A percentile compares a stretch with the other conserved stretches of the same genome.
These are phyloP conservation scores for Trichosporon faecale DNA, from an alignment of 1,284 basidiomycete species.

Conservation along the genomic window DNA sequence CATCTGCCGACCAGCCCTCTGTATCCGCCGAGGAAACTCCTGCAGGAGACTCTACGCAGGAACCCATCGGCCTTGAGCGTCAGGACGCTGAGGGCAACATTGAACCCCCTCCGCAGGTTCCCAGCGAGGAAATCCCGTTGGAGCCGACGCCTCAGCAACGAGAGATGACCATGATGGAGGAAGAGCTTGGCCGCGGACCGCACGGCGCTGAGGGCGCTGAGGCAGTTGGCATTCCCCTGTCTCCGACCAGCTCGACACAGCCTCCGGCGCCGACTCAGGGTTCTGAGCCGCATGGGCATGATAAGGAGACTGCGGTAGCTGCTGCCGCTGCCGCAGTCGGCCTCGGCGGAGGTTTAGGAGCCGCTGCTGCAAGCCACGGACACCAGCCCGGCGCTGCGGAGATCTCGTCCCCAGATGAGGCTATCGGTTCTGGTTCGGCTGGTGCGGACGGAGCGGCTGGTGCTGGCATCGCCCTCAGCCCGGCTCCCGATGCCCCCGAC, in stretches of 20 bases:
- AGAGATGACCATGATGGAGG: conserved; percentile 16
- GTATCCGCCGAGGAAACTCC: too few species aligned
- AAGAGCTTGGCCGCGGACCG: conserved; percentile 32
- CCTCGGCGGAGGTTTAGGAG: background rate
- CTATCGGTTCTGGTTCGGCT: conserved; percentile 29
- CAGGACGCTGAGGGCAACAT: conserved; percentile 30
- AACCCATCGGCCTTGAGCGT: conserved; percentile 18
- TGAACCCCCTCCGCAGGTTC: conserved; percentile 43
- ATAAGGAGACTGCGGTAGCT: background rate
- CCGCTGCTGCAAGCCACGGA: background rate
- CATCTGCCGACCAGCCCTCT: background rate
- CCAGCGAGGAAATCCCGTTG: conserved; percentile 18
- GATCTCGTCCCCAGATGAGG: conserved; percentile 18
- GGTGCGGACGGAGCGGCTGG: conserved; percentile 43
- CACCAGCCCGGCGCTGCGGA: background rate
- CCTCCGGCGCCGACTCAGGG: background rate
- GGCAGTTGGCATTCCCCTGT: conserved; percentile 47
- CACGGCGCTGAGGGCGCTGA: conserved; percentile 42
- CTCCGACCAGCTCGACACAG: conserved; percentile 13
- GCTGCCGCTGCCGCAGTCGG: background rate
- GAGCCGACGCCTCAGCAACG: conserved; percentile 9
- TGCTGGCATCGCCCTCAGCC: conserved; percentile 46
- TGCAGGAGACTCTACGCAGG: background rate
- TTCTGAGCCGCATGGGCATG: background rate
- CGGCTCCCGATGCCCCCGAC: conserved; percentile 1